A percentile compares a stretch with the other conserved stretches of the same genome.
Evolutionary conservation across 768 basidiomycete genomes (phyloP).

Genomic region (Gymnopilus dilepis): DNA sequence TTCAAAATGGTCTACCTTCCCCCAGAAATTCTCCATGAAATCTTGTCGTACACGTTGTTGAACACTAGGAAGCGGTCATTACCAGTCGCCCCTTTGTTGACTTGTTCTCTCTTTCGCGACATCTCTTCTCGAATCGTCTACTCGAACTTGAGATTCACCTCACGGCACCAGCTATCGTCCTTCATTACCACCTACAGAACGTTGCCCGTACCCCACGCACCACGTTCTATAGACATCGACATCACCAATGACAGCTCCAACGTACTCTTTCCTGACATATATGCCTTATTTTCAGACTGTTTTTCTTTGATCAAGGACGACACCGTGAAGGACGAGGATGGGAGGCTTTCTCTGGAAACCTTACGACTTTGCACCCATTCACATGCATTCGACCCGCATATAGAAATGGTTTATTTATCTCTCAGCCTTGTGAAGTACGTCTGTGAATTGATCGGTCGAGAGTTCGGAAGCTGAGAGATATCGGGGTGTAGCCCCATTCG

Average conservation of each 20-base stretch:
- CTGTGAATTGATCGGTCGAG: neutral
- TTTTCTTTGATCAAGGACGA: neutral
- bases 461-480: neutral
- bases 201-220: slow-evolving; percentile 13
- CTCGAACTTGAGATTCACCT: slow-evolving; percentile 25
- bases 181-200: slow-evolving; percentile 24
- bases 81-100: slow-evolving; percentile 19
- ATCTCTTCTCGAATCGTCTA: slow-evolving; percentile 25
- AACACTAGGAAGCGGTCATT: neutral
- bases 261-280: slow-evolving; percentile 25
- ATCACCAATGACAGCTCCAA: slow-evolving; percentile 17
- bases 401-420: slow-evolving; percentile 29
- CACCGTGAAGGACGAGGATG: slow-evolving; percentile 26
- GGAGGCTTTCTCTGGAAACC: slow-evolving; percentile 29
- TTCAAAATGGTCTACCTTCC: slow-evolving; percentile 18
- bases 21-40: slow-evolving; percentile 25
- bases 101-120: slow-evolving; percentile 22
- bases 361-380: slow-evolving; percentile 33
- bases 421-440: slow-evolving; percentile 33
- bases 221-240: slow-evolving; percentile 26
- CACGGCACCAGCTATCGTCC: slow-evolving; percentile 21
- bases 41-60: slow-evolving; percentile 15
- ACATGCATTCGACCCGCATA: slow-evolving; percentile 26
- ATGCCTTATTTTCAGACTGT: slow-evolving; percentile 24
- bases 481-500: slow-evolving; percentile 41